Evolutionary conservation across 129 eudicot species (phyloP), one percentile per base, ranked within the genome.

Genomic region (Rutidosis leptorrhynchoides): DNA sequence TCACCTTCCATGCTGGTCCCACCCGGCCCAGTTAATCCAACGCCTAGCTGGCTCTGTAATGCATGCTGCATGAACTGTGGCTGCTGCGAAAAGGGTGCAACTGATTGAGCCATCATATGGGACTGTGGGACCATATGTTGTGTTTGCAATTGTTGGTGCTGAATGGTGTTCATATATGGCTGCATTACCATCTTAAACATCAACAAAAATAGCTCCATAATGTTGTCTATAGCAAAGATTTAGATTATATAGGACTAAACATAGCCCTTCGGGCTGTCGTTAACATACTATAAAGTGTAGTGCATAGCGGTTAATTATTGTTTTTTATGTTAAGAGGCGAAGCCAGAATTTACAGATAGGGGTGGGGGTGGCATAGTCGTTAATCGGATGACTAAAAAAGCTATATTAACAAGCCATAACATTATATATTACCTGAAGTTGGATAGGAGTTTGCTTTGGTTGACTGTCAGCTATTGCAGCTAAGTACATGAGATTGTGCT

Each of bases 381-480:
- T n/a, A n/a, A n/a, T n/a, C n/a, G n/a, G n/a, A n/a, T n/a, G n/a
- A n/a, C n/a, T n/a, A n/a, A n/a, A n/a, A n/a, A n/a, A n/a, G n/a
- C n/a, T n/a, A n/a, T n/a, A n/a, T n/a, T n/a, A n/a, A n/a, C n/a
- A n/a, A n/a, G n/a, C n/a, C n/a, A n/a, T n/a, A n/a, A n/a, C n/a
- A n/a, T n/a, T n/a, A n/a, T n/a, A n/a, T 24, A 69, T 57, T 72
- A 81, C 86, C 86, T 73, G 83, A 63, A 79, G 65, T 42, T 72
- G 81, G 12, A 74, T 66, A 57, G 83, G 70, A 42, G 83, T 61
- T 52, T 76, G 78, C 57, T 76, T 77, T 19, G 89, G 85, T 63
- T 83, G 89, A 58, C 70, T 74, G 51, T 83, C 89, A 22, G 89
- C 89, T 27, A 83, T 80, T 24, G 89, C 83, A 40, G 89, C 89